A percentile compares a stretch with the other conserved stretches of the same genome.
These are phyloP conservation scores for Microthlaspi erraticum DNA, from an alignment of 345 rosid species.

Conservation along the genomic window DNA sequence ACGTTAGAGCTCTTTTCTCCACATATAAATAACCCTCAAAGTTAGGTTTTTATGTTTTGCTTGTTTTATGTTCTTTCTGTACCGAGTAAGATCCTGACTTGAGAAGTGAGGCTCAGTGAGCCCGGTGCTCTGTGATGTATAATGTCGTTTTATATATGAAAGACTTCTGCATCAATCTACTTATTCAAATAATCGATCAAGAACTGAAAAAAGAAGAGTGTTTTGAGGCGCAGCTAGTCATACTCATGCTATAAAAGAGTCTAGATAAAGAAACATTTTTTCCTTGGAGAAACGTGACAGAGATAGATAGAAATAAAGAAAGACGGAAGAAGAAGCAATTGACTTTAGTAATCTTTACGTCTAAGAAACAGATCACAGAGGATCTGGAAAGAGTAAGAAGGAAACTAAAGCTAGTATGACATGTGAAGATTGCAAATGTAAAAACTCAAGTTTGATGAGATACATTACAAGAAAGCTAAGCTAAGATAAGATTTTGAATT, in stretches of 20 bases:
- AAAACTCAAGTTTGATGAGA: constrained; percentile 19
- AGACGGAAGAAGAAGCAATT: constrained; percentile 30
- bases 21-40: constrained; percentile 29
- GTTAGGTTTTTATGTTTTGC: constrained; percentile 24
- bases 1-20: not conserved
- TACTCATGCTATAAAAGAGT: constrained; percentile 32
- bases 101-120: constrained; percentile 41
- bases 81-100: constrained; percentile 40
- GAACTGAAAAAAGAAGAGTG: constrained; percentile 16
- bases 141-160: constrained; percentile 21
- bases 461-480: constrained; percentile 25
- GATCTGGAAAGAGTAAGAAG: constrained; percentile 27
- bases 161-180: constrained; percentile 15
- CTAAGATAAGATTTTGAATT: not conserved
- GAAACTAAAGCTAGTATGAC: constrained; percentile 17
- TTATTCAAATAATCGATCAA: not conserved
- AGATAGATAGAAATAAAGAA: constrained; percentile 22
- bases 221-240: constrained; percentile 22
- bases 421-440: constrained; percentile 7
- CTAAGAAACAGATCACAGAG: constrained; percentile 7
- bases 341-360: constrained; percentile 34
- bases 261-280: constrained; percentile 17
- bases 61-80: constrained; percentile 26
- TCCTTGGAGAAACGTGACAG: not conserved
- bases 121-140: constrained; percentile 35